Evolutionary conservation across 2,329 filamentous ascomycete species (phyloP).

Genomic region (Pseudogymnoascus sp.): DNA sequence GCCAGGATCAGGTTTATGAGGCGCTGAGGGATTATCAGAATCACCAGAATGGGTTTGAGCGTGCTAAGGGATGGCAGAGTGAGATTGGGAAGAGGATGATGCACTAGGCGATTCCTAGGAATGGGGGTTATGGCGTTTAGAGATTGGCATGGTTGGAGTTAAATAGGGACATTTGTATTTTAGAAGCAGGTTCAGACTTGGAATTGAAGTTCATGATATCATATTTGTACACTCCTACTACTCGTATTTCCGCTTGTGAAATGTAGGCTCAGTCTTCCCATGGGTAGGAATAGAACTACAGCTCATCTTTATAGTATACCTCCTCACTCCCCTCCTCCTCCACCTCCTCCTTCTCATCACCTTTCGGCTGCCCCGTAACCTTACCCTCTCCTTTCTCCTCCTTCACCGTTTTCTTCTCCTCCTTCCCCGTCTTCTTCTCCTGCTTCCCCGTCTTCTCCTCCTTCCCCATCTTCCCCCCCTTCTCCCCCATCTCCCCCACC

Average conservation of each 20-base stretch:
- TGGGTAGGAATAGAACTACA: constrained; percentile 29
- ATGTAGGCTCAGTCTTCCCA: background rate
- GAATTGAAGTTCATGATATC: background rate
- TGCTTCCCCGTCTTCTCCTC: constrained; percentile 14
- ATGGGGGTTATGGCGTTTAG: background rate
- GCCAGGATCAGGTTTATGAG: constrained; percentile 64
- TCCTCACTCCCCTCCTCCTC: constrained; percentile 41
- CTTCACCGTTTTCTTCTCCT: constrained; percentile 12
- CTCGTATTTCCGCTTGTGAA: background rate
- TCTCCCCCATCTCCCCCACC: constrained; percentile 14
- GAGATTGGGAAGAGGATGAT: constrained; percentile 78
- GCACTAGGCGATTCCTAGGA: constrained; percentile 17
- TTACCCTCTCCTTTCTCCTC: constrained; percentile 56
- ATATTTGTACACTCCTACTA: background rate
- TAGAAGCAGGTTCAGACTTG: background rate
- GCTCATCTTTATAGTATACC: constrained; percentile 43
- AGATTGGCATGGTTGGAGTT: background rate
- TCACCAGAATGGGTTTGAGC: constrained; percentile 69
- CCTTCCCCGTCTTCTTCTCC: constrained; percentile 41
- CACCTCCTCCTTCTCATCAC: constrained; percentile 28
- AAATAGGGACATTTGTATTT: background rate
- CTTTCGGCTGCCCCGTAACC: constrained; percentile 48
- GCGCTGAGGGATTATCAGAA: constrained; percentile 69
- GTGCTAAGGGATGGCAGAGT: constrained; percentile 69
- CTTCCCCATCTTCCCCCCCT: background rate